A percentile compares a stretch with the other conserved stretches of the same genome.
These are phyloP conservation scores for Pythium rhizo-oryzae DNA, from an alignment of 352 stramenopile genomes.

Conservation along the genomic window DNA sequence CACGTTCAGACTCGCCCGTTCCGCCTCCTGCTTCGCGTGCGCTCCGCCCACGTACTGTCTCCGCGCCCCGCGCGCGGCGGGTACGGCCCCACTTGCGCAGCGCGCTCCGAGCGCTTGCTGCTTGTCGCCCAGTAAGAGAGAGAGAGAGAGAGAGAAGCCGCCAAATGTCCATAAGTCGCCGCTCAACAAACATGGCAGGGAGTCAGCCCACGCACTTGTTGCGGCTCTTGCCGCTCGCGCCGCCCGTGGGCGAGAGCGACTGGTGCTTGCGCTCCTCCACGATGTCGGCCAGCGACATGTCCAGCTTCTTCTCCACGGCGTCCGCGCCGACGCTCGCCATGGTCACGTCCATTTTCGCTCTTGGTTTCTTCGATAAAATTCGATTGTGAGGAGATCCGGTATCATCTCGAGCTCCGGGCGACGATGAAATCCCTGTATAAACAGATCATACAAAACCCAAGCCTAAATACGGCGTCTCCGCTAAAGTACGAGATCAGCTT, in stretches of 20 bases:
- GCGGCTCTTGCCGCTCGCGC: slow-evolving; percentile 46
- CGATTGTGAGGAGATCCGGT: neutral
- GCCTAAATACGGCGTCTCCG: neutral
- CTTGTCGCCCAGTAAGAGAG: too few relatives aligned
- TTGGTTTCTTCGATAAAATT: slow-evolving; percentile 11
- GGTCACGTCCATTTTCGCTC: slow-evolving; percentile 3
- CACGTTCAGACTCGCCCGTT: neutral
- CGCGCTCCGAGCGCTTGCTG: slow-evolving; percentile 67
- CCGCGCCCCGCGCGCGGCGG: slow-evolving; percentile 28
- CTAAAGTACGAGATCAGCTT: slow-evolving; percentile 6
- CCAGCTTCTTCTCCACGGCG: slow-evolving; percentile 67
- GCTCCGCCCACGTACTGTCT: slow-evolving; percentile 21
- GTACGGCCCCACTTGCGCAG: slow-evolving; percentile 64
- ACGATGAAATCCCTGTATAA: slow-evolving; percentile 19
- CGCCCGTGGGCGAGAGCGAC: slow-evolving; percentile 5
- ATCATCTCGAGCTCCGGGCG: neutral
- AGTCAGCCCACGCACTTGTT: slow-evolving; percentile 44
- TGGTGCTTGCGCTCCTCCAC: slow-evolving; percentile 51
- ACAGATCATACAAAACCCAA: slow-evolving; percentile 19
- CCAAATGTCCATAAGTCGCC: too few relatives aligned
- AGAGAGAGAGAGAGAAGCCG: neutral
- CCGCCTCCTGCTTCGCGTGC: too few relatives aligned
- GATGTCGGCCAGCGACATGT: slow-evolving; percentile 76
- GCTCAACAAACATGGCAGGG: too few relatives aligned
- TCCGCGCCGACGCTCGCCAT: slow-evolving; percentile 25